Conservation (phyloP, 352 stramenopile species). For the Pythium volutum region DNA sequence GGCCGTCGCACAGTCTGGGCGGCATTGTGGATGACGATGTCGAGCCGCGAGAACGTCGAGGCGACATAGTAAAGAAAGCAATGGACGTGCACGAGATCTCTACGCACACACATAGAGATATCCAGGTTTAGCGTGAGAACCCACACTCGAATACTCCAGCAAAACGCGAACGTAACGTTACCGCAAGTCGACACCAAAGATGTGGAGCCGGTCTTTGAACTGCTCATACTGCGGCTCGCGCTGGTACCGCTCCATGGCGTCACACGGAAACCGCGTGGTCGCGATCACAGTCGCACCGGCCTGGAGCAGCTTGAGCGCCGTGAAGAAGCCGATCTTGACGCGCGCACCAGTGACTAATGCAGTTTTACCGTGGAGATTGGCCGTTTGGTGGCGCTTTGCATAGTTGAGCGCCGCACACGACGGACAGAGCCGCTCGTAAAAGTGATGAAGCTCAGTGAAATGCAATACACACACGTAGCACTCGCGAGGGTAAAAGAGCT, state of each 20-base stretch:
- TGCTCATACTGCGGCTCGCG: constrained; percentile 89
- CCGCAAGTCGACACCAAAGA: constrained; percentile 95
- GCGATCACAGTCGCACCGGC: constrained; percentile 91
- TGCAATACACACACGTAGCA: constrained; percentile 95
- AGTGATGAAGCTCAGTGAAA: constrained; percentile 93
- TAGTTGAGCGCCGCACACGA: constrained; percentile 91
- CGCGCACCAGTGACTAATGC: constrained; percentile 93
- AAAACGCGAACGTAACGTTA: background rate
- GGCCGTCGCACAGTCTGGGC: constrained; percentile 95
- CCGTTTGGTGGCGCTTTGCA: constrained; percentile 89
- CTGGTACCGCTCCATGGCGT: constrained; percentile 86
- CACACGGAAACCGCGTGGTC: constrained; percentile 93
- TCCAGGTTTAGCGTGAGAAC: background rate
- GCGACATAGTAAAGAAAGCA: constrained; percentile 89
- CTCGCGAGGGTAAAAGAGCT: constrained; percentile 72
- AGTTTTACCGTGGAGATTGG: constrained; percentile 82
- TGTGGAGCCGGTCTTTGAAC: constrained; percentile 90
- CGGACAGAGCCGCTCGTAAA: constrained; percentile 94
- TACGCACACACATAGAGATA: background rate
- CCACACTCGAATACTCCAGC: background rate
- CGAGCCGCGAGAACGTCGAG: constrained; percentile 78
- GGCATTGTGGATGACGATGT: constrained; percentile 97
- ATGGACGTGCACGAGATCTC: constrained; percentile 93
- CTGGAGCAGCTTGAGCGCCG: constrained; percentile 91
- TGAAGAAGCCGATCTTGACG: constrained; percentile 96